Conservation (phyloP, 2,329 filamentous ascomycete species). For the Colletotrichum sublineola region DNA sequence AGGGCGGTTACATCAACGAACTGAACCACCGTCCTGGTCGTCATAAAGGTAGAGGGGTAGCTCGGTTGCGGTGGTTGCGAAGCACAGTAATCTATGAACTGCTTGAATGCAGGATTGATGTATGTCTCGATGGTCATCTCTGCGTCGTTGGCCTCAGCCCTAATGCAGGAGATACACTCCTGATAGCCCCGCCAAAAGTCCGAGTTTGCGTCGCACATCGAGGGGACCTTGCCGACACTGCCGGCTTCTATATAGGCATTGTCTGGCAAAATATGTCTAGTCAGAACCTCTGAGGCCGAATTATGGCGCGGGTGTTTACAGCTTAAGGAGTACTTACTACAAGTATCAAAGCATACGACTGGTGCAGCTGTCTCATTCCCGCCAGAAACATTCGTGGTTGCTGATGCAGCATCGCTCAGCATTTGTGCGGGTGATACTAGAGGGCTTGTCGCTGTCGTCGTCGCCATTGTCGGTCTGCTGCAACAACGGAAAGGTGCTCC, state of each 20-base stretch:
- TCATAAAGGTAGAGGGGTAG: not conserved
- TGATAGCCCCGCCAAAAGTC: not conserved
- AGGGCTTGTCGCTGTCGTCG: not conserved
- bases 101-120: constrained; percentile 8
- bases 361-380: not conserved
- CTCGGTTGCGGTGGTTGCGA: not conserved
- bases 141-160: not conserved
- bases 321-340: not conserved
- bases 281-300: not conserved
- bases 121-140: not conserved
- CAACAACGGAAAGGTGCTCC: not conserved
- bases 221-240: not conserved
- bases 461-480: not conserved
- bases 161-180: not conserved
- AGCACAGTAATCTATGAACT: not conserved
- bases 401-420: not conserved
- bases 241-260: not conserved
- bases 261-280: not conserved
- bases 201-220: not conserved
- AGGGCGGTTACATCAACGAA: not conserved
- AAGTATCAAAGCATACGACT: not conserved
- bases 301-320: not conserved
- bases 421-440: not conserved
- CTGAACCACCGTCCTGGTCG: constrained; percentile 1
- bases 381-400: not conserved